Evolutionary conservation across 169 alveolate genomes (phyloP), one percentile per base, ranked within the genome.

Genomic region (Plasmodium relictum): DNA sequence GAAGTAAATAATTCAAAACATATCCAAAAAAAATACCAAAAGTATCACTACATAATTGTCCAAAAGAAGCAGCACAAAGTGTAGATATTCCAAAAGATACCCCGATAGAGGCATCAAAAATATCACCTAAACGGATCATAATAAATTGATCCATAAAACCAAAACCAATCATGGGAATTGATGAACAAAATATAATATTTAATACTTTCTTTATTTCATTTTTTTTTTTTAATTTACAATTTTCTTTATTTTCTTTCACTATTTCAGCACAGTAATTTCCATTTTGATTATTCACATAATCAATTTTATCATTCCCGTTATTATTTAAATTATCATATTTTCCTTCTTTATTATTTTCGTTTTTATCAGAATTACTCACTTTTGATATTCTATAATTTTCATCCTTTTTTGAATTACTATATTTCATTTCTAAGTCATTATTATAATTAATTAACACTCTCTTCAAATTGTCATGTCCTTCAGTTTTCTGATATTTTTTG

Each of bases 91-190:
- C 89, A 12, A 76, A 76, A n/a, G 89, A 24, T 68, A 76, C 89
- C 14, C 89, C 89, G 16, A 76, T 63, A 0, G 89, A 76, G 7
- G 89, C 89, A 76, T 76, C 89, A 56, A 76, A 76, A 3, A 76
- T 63, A n/a, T 76, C 89, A 44, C 89, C 89, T 68, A 76, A 76
- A 63, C 89, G 68, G 8, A 76, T 76, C 89, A 76, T 76, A 45
- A 76, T 76, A 76, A 76, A 76, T 42, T 76, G 89, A 48, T 76
- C 89, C 76, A 76, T 63, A 68, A 76, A 76, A 22, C 89, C 89
- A 69, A 76, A 76, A 5, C 89, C 89, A 12, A 76, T 76, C 89
- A 76, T 76, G 31, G 89, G 89, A 45, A 76, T 76, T 10, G 89
- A 76, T 45, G 89, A 76, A 68, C 89, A 76, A 63, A 76, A 76